These are phyloP conservation scores for Silene coronaria DNA, from an alignment of 179 eudicot species.

Conservation along the genomic window DNA sequence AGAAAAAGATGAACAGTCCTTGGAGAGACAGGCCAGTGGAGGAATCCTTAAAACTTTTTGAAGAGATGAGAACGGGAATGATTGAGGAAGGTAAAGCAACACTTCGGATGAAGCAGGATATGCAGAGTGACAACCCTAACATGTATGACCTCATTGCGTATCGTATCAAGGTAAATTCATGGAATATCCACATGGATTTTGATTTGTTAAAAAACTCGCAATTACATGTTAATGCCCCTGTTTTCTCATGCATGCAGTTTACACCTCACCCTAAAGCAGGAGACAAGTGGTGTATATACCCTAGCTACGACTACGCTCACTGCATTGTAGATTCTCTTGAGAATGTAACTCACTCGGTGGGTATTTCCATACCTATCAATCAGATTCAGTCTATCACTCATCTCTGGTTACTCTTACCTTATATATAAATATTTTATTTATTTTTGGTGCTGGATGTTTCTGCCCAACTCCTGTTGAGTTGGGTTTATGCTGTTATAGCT, in stretches of 20 bases:
- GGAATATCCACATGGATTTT: not conserved
- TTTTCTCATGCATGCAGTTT: conserved; percentile 45
- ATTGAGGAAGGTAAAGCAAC: conserved; percentile 96
- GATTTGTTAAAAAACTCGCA: not conserved
- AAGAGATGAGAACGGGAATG: conserved; percentile 80
- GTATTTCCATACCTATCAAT: conserved; percentile 23
- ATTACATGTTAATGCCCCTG: conserved; percentile 5
- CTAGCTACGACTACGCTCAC: conserved; percentile 89
- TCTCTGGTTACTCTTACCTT: too few species aligned
- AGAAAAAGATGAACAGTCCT: conserved; percentile 89
- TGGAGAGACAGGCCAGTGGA: conserved; percentile 88
- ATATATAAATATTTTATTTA: too few species aligned
- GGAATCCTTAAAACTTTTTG: conserved; percentile 69
- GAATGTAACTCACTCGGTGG: conserved; percentile 85
- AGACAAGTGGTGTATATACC: conserved; percentile 95
- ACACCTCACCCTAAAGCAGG: conserved; percentile 98
- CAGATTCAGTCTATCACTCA: too few species aligned
- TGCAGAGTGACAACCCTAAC: conserved; percentile 84
- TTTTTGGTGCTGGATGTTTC: not conserved
- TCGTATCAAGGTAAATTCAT: conserved; percentile 74
- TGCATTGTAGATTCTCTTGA: conserved; percentile 95
- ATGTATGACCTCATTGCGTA: conserved; percentile 97
- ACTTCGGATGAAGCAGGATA: conserved; percentile 91
- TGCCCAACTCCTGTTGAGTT: not conserved
- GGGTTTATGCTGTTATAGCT: not conserved